A percentile compares a stretch with the other conserved stretches of the same genome.
Evolutionary conservation across 2,329 filamentous ascomycete species (phyloP).

Genomic region (Calonectria pseudoreteaudii): DNA sequence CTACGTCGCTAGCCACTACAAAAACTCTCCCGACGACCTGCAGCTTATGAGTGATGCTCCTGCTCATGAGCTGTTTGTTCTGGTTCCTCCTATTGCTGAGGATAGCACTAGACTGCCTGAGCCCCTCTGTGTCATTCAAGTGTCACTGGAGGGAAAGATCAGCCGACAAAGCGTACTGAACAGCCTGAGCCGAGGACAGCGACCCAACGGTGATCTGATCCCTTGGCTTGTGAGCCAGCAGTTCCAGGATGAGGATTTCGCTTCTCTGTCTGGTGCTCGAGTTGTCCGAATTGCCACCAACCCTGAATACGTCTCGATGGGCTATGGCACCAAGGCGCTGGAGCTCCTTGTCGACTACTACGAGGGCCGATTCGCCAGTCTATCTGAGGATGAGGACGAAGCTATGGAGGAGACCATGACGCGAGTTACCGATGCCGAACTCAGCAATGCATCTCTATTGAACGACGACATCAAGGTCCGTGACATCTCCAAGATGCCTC

Average conservation of each 20-base stretch:
- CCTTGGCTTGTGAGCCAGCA: conserved; percentile 98
- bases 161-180: conserved; percentile 93
- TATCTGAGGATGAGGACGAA: conserved; percentile 77
- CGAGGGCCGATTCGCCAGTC: conserved; percentile 87
- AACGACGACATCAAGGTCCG: conserved; percentile 91
- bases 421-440: conserved; percentile 84
- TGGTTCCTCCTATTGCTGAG: conserved; percentile 87
- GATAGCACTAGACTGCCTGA: conserved; percentile 85
- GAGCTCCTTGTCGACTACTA: conserved; percentile 93
- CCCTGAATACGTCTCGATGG: conserved; percentile 91
- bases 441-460: conserved; percentile 80
- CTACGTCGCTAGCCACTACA: conserved; percentile 97
- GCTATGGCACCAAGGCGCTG: conserved; percentile 91
- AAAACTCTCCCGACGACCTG: conserved; percentile 97
- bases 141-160: conserved; percentile 94
- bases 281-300: conserved; percentile 96
- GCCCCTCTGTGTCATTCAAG: conserved; percentile 93
- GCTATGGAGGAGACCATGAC: conserved; percentile 73
- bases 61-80: conserved; percentile 94
- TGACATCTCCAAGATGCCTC: conserved; percentile 92
- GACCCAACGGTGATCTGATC: conserved; percentile 92
- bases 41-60: conserved; percentile 98
- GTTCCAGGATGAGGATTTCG: conserved; percentile 98
- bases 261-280: conserved; percentile 89
- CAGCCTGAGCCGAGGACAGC: conserved; percentile 87